Conservation (phyloP, 2,329 filamentous ascomycete genomes). For the Botrytis tulipae region DNA sequence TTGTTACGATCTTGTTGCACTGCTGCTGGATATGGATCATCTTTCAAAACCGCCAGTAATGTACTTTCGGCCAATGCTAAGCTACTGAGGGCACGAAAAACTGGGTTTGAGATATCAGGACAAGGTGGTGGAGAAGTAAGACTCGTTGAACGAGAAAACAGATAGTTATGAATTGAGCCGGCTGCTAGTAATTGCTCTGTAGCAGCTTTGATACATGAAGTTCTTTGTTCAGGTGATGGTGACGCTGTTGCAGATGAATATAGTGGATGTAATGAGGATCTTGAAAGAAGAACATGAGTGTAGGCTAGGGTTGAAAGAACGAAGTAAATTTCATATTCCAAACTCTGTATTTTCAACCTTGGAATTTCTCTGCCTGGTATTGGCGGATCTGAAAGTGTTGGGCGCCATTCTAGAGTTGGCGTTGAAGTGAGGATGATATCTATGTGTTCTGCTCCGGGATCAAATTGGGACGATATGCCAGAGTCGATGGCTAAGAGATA, state of each 20-base stretch:
- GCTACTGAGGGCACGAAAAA: slow-evolving; percentile 55
- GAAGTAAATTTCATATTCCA: slow-evolving; percentile 84
- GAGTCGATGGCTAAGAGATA: slow-evolving; percentile 77
- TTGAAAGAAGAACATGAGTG: slow-evolving; percentile 68
- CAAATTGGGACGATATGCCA: slow-evolving; percentile 58
- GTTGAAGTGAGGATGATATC: slow-evolving; percentile 61
- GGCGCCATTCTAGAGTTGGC: slow-evolving; percentile 77
- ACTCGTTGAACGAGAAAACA: slow-evolving; percentile 56
- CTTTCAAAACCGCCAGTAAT: slow-evolving; percentile 84
- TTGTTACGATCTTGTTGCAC: slow-evolving; percentile 80
- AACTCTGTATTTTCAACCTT: slow-evolving; percentile 66
- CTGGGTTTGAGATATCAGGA: slow-evolving; percentile 53
- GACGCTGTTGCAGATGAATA: slow-evolving; percentile 64
- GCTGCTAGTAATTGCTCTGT: slow-evolving; percentile 77
- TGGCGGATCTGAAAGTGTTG: slow-evolving; percentile 66
- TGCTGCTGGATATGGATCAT: slow-evolving; percentile 85
- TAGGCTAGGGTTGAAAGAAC: slow-evolving; percentile 74
- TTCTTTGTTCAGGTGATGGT: slow-evolving; percentile 63
- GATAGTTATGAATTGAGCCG: slow-evolving; percentile 72
- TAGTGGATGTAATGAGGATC: slow-evolving; percentile 69
- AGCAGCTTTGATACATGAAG: slow-evolving; percentile 66
- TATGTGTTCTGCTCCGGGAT: slow-evolving; percentile 58
- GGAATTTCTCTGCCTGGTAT: slow-evolving; percentile 63
- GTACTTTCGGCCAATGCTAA: slow-evolving; percentile 86
- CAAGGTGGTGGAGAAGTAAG: slow-evolving; percentile 44